These are phyloP conservation scores for Enterocytospora artemiae DNA, from an alignment of 371 early-diverging fungal genomes.

Conservation along the genomic window DNA sequence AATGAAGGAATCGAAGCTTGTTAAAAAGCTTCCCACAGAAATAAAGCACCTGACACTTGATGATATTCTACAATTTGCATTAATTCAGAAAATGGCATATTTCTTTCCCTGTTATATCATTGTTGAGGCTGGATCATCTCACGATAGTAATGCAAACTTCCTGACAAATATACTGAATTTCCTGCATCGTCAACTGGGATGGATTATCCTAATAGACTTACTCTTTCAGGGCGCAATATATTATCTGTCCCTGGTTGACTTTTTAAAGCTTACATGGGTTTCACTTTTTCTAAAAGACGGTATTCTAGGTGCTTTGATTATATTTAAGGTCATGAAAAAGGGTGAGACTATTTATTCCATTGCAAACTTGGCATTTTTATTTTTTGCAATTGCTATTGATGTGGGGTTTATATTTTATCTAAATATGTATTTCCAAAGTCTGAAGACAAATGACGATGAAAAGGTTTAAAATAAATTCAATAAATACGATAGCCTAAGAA, in stretches of 20 bases:
- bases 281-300: neutral
- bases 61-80: constrained; percentile 2
- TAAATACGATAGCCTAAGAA: too few species aligned
- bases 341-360: neutral
- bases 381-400: neutral
- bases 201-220: neutral
- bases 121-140: neutral
- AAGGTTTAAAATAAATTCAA: too few species aligned
- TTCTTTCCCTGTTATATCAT: neutral
- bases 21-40: neutral
- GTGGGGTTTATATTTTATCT: neutral
- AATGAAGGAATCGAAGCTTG: neutral
- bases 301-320: neutral
- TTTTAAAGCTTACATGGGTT: neutral
- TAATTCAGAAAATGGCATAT: neutral
- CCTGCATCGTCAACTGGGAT: neutral
- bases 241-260: neutral
- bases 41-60: neutral
- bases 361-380: neutral
- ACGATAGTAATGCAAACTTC: neutral
- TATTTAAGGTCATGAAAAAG: neutral
- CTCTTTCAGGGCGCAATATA: neutral
- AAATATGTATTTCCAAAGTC: neutral
- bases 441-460: neutral
- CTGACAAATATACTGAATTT: neutral